Conservation (phyloP, 352 stramenopile genomes). For the Globisporangium orthogonon region DNA sequence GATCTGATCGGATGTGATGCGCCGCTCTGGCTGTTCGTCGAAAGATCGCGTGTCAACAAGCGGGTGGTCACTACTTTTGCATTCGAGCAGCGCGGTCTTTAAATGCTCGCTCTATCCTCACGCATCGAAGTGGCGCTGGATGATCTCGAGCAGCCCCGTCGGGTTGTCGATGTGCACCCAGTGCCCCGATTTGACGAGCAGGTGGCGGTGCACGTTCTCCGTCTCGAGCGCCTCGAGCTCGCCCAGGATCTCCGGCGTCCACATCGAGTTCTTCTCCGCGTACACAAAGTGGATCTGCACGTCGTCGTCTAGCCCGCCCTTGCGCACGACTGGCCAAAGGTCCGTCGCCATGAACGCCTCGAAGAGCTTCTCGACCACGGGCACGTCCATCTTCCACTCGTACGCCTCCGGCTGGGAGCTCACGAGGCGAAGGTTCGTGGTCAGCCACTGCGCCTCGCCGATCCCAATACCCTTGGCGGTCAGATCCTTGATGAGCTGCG, state of each 20-base stretch:
- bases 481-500: conserved; percentile 54
- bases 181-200: conserved; percentile 69
- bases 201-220: conserved; percentile 53
- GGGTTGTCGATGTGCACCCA: conserved; percentile 87
- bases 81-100: no score
- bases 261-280: conserved; percentile 73
- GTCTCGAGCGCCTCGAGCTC: conserved; percentile 35
- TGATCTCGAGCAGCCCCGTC: conserved; percentile 55
- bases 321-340: conserved; percentile 52
- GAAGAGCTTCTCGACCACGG: conserved; percentile 71
- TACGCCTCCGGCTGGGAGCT: conserved; percentile 49
- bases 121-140: conserved; percentile 30
- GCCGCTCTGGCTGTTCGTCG: no score
- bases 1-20: no score
- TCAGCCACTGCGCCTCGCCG: conserved; percentile 76
- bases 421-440: conserved; percentile 61
- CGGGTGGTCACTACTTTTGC: not conserved
- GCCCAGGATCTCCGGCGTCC: conserved; percentile 40
- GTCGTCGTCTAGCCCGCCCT: conserved; percentile 20
- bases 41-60: not conserved
- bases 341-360: conserved; percentile 58
- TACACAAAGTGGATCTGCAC: conserved; percentile 73
- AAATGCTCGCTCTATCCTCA: conserved; percentile 1
- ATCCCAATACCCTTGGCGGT: conserved; percentile 50
- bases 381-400: conserved; percentile 78